Percentiles rank a stretch among this genome's conserved stretches.
phyloP scores from a whole-genome alignment of 176 grass and related monocot species.

The Avena insularis region DNA sequence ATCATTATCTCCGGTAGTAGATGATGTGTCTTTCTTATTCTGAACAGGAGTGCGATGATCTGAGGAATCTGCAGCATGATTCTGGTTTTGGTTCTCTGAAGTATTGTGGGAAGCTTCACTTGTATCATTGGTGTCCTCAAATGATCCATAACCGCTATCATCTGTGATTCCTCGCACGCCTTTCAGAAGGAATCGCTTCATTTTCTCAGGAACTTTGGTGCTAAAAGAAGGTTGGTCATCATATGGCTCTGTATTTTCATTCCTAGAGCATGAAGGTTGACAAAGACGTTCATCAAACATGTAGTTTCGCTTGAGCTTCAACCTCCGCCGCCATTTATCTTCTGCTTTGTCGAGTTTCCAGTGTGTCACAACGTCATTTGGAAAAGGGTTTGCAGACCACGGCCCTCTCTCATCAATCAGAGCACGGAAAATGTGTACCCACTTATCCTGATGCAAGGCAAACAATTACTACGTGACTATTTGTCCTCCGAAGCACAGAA shows the following conservation, averaged over 20 bases:
- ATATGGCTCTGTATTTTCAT: slow-evolving; percentile 44
- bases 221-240: slow-evolving; percentile 50
- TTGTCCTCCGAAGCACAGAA: slow-evolving; percentile 10
- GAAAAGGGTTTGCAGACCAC: slow-evolving; percentile 95
- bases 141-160: slow-evolving; percentile 58
- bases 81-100: slow-evolving; percentile 54
- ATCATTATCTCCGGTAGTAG: slow-evolving; percentile 58
- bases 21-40: slow-evolving; percentile 73
- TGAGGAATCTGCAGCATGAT: slow-evolving; percentile 47
- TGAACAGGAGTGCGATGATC: slow-evolving; percentile 61
- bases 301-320: slow-evolving; percentile 95
- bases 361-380: slow-evolving; percentile 68
- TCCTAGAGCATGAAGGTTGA: slow-evolving; percentile 59
- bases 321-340: slow-evolving; percentile 86
- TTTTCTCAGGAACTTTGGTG: slow-evolving; percentile 77
- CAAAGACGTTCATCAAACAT: slow-evolving; percentile 90
- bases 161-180: slow-evolving; percentile 79
- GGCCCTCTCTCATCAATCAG: slow-evolving; percentile 91
- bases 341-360: slow-evolving; percentile 99
- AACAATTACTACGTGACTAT: slow-evolving; percentile 17
- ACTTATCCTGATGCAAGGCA: slow-evolving; percentile 75
- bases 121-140: slow-evolving; percentile 57
- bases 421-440: slow-evolving; percentile 89
- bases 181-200: slow-evolving; percentile 91
- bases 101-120: slow-evolving; percentile 50